Evolutionary conservation across 257 asterid genomes (phyloP), one percentile per base, ranked within the genome.

Genomic region (Ehretia macrophylla): DNA sequence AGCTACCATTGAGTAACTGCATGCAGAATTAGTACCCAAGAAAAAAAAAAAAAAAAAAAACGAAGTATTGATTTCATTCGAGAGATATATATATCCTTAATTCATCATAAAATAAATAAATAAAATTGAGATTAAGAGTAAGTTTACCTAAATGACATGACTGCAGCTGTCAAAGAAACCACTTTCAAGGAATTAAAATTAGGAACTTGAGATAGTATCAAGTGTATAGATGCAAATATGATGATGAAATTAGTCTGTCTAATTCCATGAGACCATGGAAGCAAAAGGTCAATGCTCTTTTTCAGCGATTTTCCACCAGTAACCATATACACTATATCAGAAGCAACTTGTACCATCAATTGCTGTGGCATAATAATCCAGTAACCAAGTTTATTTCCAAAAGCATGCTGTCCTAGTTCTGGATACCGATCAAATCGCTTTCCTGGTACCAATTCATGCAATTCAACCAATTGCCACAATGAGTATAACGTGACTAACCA

Each of bases 271-370:
- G 69, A 73, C 4, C 57, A 32, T 3, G 47, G 47, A 4, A 42
- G 16, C 0, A 65, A 5, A 50, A 71, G 14, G 1, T 19, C 40
- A 0, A 65, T 9, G 17, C 72, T 17, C 49, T 74, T 77, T 20
- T 71, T 51, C 20, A 80, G 75, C 2, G 83, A 80, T 48, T 77
- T 72, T 1, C 83, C 86, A n/a, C 86, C 86, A n/a, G 83, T 80
- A 14, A 80, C 83, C 75, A 71, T 80, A 66, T 80, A 80, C 8
- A 80, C 70, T 18, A 80, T 74, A 77, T 80, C 52, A 4, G 72
- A 68, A 0, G 78, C 86, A 19, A 80, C 69, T 52, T 73, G 78
- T 5, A 73, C 86, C 1, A 71, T 55, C 8, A 74, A 1, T 13
- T 80, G 83, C 13, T 74, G 83, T 13, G 83, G 83, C 74, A 80